These are phyloP conservation scores for Aurinia saxatilis DNA, from an alignment of 345 rosid species.

Conservation along the genomic window DNA sequence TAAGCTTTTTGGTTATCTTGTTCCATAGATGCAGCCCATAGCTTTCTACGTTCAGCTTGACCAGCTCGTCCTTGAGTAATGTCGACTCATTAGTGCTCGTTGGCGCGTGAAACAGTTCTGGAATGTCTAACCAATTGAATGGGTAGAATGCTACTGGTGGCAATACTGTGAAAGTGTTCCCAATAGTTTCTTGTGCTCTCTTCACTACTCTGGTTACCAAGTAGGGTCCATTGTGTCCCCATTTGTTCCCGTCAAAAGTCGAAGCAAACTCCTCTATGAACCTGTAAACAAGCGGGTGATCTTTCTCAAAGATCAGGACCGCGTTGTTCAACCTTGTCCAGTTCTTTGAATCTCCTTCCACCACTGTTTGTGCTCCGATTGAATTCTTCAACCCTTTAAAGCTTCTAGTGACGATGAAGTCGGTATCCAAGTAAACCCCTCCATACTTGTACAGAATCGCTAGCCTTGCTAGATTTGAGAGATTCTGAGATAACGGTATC, in stretches of 20 bases:
- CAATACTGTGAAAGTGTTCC: constrained; percentile 44
- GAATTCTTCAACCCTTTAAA: constrained; percentile 46
- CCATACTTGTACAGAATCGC: constrained; percentile 67
- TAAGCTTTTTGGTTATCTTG: constrained; percentile 46
- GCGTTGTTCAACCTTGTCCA: constrained; percentile 86
- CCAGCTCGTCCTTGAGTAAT: constrained; percentile 46
- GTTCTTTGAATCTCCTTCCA: constrained; percentile 34
- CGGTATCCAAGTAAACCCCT: constrained; percentile 71
- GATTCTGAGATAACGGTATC: constrained; percentile 65
- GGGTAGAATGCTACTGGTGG: constrained; percentile 67
- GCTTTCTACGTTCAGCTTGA: constrained; percentile 38
- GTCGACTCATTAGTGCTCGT: constrained; percentile 19
- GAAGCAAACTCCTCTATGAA: constrained; percentile 70
- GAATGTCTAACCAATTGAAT: constrained; percentile 55
- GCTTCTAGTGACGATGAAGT: constrained; percentile 56
- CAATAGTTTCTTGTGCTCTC: constrained; percentile 34
- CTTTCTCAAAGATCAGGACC: constrained; percentile 54
- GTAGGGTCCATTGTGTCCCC: constrained; percentile 91
- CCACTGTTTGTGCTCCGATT: constrained; percentile 68
- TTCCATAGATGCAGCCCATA: constrained; percentile 81
- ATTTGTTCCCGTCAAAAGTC: constrained; percentile 67
- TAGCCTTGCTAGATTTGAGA: constrained; percentile 67
- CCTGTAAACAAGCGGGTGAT: constrained; percentile 50
- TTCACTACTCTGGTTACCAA: constrained; percentile 57
- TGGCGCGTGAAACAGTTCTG: constrained; percentile 47